Base-by-base conservation (phyloP, 2,329 filamentous ascomycete species). In the Penicillium sp. region DNA sequence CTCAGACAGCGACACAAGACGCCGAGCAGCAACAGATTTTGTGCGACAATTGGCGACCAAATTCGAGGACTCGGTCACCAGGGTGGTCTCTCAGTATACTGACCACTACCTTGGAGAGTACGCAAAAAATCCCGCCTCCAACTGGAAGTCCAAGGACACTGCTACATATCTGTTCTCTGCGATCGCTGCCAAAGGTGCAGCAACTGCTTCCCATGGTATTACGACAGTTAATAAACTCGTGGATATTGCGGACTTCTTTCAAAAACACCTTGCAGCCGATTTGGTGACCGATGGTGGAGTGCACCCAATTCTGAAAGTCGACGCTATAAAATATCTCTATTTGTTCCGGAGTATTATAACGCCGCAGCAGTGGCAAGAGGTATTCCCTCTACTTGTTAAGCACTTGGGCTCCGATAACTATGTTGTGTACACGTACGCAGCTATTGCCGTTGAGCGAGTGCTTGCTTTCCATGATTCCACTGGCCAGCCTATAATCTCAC, bases 101-200 rank as follows among this genome's bases (percentile, higher is more conserved):
- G 83, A 88, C 60, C 89, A 92, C 71, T 96, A 95, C 70, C 81
- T 99, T 26, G 75, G 78, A 35, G 81, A 88, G 55, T 91, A 91
- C 66, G 82, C 85, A 55, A 89, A 89, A 72, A 80, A 86, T 60
- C 79, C 79, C 43, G 73, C 76, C 14, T 76, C 81, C 18, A 91
- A 96, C 71, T 99, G 94, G 94, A 96, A 95, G 74, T 87, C 91
- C 49, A 99, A 99, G 77, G 94, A 99, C 68, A 97, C 93, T 0
- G 94, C 94, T n/a, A 88, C 97, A 57, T 97, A 97, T 68, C 84
- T 99, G 16, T 99, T 95, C 79, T 86, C 94, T 38, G 91, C 94
- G 4, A 91, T 97, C 64, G 94, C 94, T 16, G 91, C 92, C 42
- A 96, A 96, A 77, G 94, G 94, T 54, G 83, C 86, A 30, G 86